Conservation (phyloP, 768 basidiomycete genomes). For the Naganishia kalamii region DNA sequence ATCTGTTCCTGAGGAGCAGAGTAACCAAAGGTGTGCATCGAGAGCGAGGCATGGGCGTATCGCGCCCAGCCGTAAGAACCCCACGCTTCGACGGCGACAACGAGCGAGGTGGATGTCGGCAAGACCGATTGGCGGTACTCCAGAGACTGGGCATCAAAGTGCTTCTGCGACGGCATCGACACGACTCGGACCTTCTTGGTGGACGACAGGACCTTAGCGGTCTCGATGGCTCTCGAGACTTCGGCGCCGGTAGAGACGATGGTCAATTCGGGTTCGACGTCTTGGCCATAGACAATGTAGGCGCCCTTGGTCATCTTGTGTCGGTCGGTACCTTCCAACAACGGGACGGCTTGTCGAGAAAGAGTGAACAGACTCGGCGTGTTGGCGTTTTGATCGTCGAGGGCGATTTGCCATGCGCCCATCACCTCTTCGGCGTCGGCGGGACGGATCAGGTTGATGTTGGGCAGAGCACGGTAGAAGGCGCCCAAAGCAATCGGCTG, state of each 20-base stretch:
- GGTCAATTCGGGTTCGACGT: constrained; percentile 32
- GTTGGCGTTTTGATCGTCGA: constrained; percentile 20
- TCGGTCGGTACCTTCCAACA: constrained; percentile 36
- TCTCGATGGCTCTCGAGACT: constrained; percentile 36
- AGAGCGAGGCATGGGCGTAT: constrained; percentile 43
- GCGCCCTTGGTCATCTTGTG: constrained; percentile 33
- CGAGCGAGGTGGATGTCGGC: constrained; percentile 29
- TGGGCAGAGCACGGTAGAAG: constrained; percentile 41
- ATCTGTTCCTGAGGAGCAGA: constrained; percentile 38
- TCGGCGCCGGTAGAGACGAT: constrained; percentile 42
- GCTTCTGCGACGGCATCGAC: constrained; percentile 39
- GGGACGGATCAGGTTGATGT: constrained; percentile 42
- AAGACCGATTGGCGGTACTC: constrained; percentile 33
- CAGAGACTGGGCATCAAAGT: constrained; percentile 37
- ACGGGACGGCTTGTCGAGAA: constrained; percentile 39
- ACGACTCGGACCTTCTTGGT: constrained; percentile 37
- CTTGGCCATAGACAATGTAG: constrained; percentile 35
- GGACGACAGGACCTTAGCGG: constrained; percentile 31
- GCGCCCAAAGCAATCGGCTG: constrained; percentile 39
- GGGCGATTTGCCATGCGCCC: constrained; percentile 36
- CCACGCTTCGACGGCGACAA: constrained; percentile 45
- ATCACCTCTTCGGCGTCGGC: constrained; percentile 44
- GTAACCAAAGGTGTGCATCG: constrained; percentile 44
- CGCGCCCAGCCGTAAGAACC: constrained; percentile 42
- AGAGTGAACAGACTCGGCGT: constrained; percentile 37